phyloP scores from a whole-genome alignment of 371 early-diverging fungal genomes.

The Mucor racemosus region DNA sequence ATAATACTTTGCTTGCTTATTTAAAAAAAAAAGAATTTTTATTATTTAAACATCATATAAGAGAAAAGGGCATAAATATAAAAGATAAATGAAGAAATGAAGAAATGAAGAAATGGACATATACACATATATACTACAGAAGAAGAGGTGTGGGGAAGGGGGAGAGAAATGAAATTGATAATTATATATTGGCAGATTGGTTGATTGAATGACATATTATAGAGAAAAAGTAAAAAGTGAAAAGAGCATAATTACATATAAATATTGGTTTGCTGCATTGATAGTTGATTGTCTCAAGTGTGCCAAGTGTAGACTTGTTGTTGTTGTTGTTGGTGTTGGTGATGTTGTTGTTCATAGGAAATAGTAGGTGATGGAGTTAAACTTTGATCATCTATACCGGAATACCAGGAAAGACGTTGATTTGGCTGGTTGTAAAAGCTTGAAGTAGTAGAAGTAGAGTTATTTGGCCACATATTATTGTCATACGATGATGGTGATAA shows the following conservation, averaged over 20 bases:
- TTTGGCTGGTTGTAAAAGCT: background rate
- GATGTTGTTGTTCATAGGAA: constrained; percentile 4
- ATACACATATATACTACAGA: constrained; percentile 2
- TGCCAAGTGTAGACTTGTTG: constrained; percentile 2
- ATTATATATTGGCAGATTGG: background rate
- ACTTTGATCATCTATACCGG: background rate
- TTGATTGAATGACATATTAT: background rate
- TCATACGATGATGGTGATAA: background rate
- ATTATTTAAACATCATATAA: background rate
- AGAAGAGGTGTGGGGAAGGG: background rate
- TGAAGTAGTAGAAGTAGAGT: background rate
- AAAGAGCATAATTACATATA: background rate
- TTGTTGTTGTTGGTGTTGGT: background rate
- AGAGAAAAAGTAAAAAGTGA: no score
- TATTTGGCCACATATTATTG: constrained; percentile 6
- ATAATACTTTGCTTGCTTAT: background rate
- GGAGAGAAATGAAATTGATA: background rate
- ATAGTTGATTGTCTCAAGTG: background rate
- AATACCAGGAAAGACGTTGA: constrained; percentile 11
- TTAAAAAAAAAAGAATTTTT: background rate
- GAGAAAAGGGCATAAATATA: background rate
- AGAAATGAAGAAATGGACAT: background rate
- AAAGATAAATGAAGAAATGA: background rate
- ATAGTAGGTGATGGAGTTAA: constrained; percentile 5
- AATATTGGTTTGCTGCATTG: background rate